Evolutionary conservation across 83 land plant species (phyloP).

Genomic region (Larix sibirica): DNA sequence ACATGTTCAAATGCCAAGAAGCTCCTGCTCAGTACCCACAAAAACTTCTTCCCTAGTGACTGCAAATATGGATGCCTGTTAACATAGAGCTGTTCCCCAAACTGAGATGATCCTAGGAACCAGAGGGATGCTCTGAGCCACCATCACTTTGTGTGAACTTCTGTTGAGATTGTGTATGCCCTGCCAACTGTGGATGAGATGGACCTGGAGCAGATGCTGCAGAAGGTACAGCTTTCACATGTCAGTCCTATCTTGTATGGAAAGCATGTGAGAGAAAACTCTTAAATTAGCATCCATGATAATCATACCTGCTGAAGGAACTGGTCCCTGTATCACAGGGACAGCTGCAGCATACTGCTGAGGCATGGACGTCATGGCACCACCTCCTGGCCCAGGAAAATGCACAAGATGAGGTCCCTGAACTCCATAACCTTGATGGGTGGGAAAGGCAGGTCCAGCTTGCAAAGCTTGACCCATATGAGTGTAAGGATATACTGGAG

Average conservation of each 20-base stretch:
- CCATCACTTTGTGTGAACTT: slow-evolving; percentile 45
- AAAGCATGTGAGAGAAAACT: background rate
- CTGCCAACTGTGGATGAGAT: slow-evolving; percentile 44
- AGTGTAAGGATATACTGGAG: slow-evolving; percentile 47
- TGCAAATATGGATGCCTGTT: background rate
- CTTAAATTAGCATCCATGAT: background rate
- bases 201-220: slow-evolving; percentile 27
- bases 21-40: background rate
- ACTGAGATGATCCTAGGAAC: slow-evolving; percentile 25
- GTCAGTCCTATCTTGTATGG: background rate
- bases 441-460: slow-evolving; percentile 37
- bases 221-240: background rate
- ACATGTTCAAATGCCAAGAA: slow-evolving; percentile 3
- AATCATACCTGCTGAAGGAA: slow-evolving; percentile 25
- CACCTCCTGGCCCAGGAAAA: slow-evolving; percentile 43
- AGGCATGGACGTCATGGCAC: slow-evolving; percentile 24
- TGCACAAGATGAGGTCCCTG: slow-evolving; percentile 48
- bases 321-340: slow-evolving; percentile 48
- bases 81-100: background rate
- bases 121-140: slow-evolving; percentile 64
- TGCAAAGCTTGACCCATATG: slow-evolving; percentile 48
- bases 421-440: slow-evolving; percentile 49
- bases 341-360: slow-evolving; percentile 28
- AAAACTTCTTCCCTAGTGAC: background rate
- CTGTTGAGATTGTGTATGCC: slow-evolving; percentile 46